These are phyloP conservation scores for Daucus carota DNA, from an alignment of 129 eudicot genomes.

Conservation along the genomic window DH1_v3.0 NC_030383.2:3224501-3225000, in stretches of 20 bases:
- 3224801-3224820: slow-evolving; percentile 73
- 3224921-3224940: background rate
- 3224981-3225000: slow-evolving; percentile 63
- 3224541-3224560: background rate
- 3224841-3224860: slow-evolving; percentile 90
- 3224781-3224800: background rate
- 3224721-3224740: slow-evolving; percentile 8
- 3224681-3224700: slow-evolving; percentile 85
- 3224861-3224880: slow-evolving; percentile 12
- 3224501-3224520: background rate
- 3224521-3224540: background rate
- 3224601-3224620: background rate
- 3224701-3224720: slow-evolving; percentile 89
- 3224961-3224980: slow-evolving; percentile 55
- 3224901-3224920: slow-evolving; percentile 5
- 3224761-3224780: background rate
- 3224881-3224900: background rate
- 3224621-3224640: background rate
- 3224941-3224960: slow-evolving; percentile 54
- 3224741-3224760: background rate
- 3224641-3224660: slow-evolving; percentile 53
- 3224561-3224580: background rate
- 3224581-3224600: background rate
- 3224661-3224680: slow-evolving; percentile 94
- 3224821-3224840: slow-evolving; percentile 73